A percentile compares a stretch with the other conserved stretches of the same genome.
phyloP scores from a whole-genome alignment of 148 eudicot genomes.

The Limonium bicolor region DNA sequence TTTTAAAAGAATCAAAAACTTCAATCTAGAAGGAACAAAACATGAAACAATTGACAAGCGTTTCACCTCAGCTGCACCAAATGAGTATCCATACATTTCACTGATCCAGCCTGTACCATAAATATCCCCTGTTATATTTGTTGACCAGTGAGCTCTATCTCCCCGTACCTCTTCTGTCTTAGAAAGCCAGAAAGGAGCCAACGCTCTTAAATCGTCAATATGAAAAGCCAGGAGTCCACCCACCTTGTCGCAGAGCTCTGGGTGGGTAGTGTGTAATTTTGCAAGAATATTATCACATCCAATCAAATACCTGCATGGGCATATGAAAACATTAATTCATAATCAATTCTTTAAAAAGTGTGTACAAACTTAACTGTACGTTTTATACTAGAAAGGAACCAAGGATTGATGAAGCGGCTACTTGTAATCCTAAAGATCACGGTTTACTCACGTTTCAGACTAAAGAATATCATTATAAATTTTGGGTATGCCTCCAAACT shows the following conservation, averaged over 20 bases:
- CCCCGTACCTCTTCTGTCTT: conserved; percentile 90
- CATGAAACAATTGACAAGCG: neutral
- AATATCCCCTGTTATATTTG: conserved; percentile 84
- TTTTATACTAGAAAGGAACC: too few species aligned
- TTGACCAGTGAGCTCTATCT: conserved; percentile 87
- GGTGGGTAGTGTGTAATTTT: conserved; percentile 69
- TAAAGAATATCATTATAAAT: too few species aligned
- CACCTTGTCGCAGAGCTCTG: conserved; percentile 90
- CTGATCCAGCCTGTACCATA: conserved; percentile 91
- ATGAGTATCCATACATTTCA: conserved; percentile 99
- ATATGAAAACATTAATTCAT: conserved; percentile 1
- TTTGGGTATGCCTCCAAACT: too few species aligned
- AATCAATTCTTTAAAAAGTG: too few species aligned
- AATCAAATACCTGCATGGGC: conserved; percentile 55
- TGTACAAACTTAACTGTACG: too few species aligned
- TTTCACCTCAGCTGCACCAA: conserved; percentile 86
- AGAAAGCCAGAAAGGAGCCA: conserved; percentile 95
- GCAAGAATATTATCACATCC: conserved; percentile 96
- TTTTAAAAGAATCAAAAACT: neutral
- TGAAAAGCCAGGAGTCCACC: conserved; percentile 90
- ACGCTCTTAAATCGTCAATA: conserved; percentile 82
- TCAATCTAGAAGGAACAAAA: too few species aligned
- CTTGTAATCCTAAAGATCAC: too few species aligned
- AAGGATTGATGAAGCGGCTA: too few species aligned
- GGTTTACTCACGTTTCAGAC: too few species aligned